Conservation (phyloP, 371 early-diverging fungal species). For the Saksenaea vasiformis region DNA sequence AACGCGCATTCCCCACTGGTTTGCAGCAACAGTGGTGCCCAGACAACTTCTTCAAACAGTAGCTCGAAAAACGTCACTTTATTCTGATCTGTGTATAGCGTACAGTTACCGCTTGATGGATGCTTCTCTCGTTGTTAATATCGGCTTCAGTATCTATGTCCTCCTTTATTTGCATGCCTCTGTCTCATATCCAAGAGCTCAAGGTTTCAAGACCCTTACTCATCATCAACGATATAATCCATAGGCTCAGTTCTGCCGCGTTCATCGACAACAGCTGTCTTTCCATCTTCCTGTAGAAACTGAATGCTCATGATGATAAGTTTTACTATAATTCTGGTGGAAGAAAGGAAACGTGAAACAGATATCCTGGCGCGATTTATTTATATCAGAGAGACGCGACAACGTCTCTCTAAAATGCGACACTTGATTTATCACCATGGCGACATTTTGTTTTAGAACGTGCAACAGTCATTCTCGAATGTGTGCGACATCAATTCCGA, state of each 20-base stretch:
- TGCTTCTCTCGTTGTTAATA: too few relatives aligned
- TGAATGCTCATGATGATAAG: conserved; percentile 6
- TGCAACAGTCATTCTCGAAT: too few relatives aligned
- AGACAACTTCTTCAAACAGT: too few relatives aligned
- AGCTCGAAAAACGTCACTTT: too few relatives aligned
- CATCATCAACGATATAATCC: conserved; percentile 2
- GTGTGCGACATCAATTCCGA: too few relatives aligned
- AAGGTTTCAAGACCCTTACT: not conserved
- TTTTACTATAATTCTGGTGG: not conserved
- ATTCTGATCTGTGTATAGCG: too few relatives aligned
- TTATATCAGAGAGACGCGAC: not conserved
- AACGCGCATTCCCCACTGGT: not conserved
- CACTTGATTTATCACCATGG: not conserved
- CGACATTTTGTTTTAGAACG: too few relatives aligned
- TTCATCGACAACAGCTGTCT: not conserved
- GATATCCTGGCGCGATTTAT: not conserved
- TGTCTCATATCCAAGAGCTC: too few relatives aligned
- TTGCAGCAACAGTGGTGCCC: not conserved
- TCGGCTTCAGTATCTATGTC: too few relatives aligned
- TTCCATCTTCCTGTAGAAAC: not conserved
- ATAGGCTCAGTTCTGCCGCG: conserved; percentile 2
- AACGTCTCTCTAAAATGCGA: not conserved
- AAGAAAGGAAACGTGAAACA: not conserved
- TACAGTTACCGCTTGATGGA: too few relatives aligned
- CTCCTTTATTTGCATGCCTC: too few relatives aligned